These are phyloP conservation scores for Blepharisma undulans DNA, from an alignment of 169 alveolate genomes.

Conservation along the genomic window DNA sequence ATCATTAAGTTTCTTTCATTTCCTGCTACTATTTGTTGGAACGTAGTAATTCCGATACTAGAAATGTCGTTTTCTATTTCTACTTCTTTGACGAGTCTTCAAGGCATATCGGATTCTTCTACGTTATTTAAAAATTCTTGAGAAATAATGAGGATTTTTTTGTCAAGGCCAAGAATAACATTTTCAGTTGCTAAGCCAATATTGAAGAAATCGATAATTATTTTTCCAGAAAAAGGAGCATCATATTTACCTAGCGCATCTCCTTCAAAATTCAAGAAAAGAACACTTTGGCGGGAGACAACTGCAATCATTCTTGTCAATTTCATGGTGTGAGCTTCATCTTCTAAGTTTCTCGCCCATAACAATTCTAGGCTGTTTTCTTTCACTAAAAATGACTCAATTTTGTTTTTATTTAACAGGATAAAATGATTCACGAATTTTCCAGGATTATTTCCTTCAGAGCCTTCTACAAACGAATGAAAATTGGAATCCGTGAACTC, in stretches of 20 bases:
- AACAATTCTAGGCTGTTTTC: neutral
- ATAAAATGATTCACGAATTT: neutral
- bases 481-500: neutral
- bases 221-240: neutral
- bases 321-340: neutral
- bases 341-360: neutral
- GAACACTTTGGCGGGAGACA: neutral
- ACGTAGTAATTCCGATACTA: neutral
- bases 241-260: neutral
- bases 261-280: neutral
- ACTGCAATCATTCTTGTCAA: conserved; percentile 1
- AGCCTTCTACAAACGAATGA: neutral
- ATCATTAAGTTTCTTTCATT: neutral
- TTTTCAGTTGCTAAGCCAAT: neutral
- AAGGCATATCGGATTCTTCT: conserved; percentile 10
- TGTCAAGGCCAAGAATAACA: neutral
- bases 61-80: neutral
- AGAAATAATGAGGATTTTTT: neutral
- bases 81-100: neutral
- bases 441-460: neutral
- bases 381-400: neutral
- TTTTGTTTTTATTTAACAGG: neutral
- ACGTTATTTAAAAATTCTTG: neutral
- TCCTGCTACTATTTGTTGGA: neutral
- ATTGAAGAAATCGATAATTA: neutral